These are phyloP conservation scores for Trichoderma reesei DNA, from an alignment of 495 filamentous ascomycete species.

Conservation along the genomic window DNA sequence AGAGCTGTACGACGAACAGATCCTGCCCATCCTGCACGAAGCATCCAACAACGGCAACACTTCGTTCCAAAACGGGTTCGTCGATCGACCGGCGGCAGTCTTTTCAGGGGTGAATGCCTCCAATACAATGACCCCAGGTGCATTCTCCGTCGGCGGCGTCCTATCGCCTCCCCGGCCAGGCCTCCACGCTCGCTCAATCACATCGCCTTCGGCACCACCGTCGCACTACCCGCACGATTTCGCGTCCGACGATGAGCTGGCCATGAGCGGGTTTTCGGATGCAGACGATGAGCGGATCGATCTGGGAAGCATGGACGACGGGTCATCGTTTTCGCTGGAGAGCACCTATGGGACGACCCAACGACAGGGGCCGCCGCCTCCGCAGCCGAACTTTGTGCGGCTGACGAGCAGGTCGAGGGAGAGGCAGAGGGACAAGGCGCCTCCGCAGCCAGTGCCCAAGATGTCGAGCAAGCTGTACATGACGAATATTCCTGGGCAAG, in stretches of 20 bases:
- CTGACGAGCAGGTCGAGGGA: slow-evolving; percentile 54
- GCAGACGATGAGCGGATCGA: slow-evolving; percentile 38
- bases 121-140: slow-evolving; percentile 54
- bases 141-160: slow-evolving; percentile 32
- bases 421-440: slow-evolving; percentile 23
- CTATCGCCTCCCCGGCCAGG: slow-evolving; percentile 33
- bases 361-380: slow-evolving; percentile 32
- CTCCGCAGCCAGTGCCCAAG: slow-evolving; percentile 50
- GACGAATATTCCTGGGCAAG: slow-evolving; percentile 17
- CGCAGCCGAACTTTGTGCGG: slow-evolving; percentile 53
- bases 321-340: slow-evolving; percentile 51
- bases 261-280: slow-evolving; percentile 43
- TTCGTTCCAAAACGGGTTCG: slow-evolving; percentile 83
- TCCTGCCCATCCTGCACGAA: slow-evolving; percentile 80
- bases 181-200: slow-evolving; percentile 63
- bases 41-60: slow-evolving; percentile 45
- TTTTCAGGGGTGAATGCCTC: slow-evolving; percentile 37
- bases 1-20: slow-evolving; percentile 88
- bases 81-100: slow-evolving; percentile 53
- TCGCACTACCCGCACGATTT: slow-evolving; percentile 48
- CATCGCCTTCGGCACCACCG: slow-evolving; percentile 53
- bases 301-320: slow-evolving; percentile 28
- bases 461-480: slow-evolving; percentile 36
- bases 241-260: slow-evolving; percentile 42
- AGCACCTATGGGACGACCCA: slow-evolving; percentile 53